These are phyloP conservation scores for Pleurotus tuoliensis DNA, from an alignment of 768 basidiomycete species.

Conservation along the genomic window DNA sequence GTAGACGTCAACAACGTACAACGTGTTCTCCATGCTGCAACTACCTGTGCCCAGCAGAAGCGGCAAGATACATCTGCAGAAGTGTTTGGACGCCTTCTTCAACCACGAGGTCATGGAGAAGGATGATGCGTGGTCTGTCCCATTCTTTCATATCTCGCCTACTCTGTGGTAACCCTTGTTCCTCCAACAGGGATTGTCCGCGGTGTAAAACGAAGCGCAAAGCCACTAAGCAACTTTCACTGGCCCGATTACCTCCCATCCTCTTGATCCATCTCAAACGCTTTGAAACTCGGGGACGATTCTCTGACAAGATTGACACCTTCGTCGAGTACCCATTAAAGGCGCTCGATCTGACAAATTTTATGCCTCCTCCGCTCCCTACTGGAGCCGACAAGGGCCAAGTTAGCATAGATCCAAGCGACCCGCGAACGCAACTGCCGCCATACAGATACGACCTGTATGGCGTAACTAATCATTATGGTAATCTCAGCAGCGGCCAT, in stretches of 20 bases:
- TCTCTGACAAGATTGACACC: conserved; percentile 96
- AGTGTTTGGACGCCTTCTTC: conserved; percentile 88
- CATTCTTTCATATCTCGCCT: background rate
- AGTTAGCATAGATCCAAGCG: conserved; percentile 48
- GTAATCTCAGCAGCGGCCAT: conserved; percentile 91
- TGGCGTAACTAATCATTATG: conserved; percentile 94
- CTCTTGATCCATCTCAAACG: conserved; percentile 90
- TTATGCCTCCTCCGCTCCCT: conserved; percentile 79
- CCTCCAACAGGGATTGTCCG: conserved; percentile 80
- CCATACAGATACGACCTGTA: conserved; percentile 94
- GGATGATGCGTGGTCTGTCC: conserved; percentile 82
- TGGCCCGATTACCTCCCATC: conserved; percentile 91
- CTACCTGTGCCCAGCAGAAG: conserved; percentile 73
- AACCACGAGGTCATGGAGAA: conserved; percentile 87
- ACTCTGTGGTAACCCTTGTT: background rate
- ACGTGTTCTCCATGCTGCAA: conserved; percentile 92
- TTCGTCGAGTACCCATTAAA: conserved; percentile 85
- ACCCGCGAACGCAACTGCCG: conserved; percentile 78
- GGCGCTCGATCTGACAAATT: conserved; percentile 61
- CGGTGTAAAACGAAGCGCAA: conserved; percentile 85
- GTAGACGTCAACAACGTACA: conserved; percentile 98
- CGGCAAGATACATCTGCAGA: conserved; percentile 64
- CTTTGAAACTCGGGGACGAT: conserved; percentile 86
- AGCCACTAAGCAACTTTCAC: conserved; percentile 81
- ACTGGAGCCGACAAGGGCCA: conserved; percentile 55